A percentile compares a stretch with the other conserved stretches of the same genome.
Conservation (phyloP, 371 early-diverging fungal genomes). For the Mortierella sp. region DNA sequence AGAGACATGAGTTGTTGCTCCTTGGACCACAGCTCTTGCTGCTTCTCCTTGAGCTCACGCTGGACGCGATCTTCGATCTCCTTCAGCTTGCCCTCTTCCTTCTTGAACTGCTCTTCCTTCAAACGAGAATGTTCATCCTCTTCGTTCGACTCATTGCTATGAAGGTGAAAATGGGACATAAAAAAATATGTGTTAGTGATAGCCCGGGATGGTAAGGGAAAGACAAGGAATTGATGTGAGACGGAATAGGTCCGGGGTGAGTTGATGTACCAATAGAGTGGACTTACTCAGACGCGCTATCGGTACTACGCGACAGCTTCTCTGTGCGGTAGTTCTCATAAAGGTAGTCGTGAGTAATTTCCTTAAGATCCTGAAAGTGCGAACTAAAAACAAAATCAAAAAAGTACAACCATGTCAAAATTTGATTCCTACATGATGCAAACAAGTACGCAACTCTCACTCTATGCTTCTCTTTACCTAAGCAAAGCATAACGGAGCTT, state of each 20-base stretch:
- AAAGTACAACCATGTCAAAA: not conserved
- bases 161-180: slow-evolving; percentile 11
- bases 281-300: slow-evolving; percentile 68
- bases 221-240: slow-evolving; percentile 2
- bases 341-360: slow-evolving; percentile 93
- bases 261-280: slow-evolving; percentile 21
- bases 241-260: not conserved
- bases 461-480: slow-evolving; percentile 59
- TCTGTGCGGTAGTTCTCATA: slow-evolving; percentile 98
- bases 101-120: slow-evolving; percentile 74
- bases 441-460: not conserved
- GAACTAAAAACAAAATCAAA: slow-evolving; percentile 63
- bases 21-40: slow-evolving; percentile 46
- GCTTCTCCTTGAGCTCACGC: slow-evolving; percentile 40
- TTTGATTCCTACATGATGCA: not conserved
- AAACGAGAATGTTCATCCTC: slow-evolving; percentile 52
- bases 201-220: too few species aligned
- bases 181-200: not conserved
- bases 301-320: slow-evolving; percentile 83
- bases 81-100: slow-evolving; percentile 71
- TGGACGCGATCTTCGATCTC: slow-evolving; percentile 43
- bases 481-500: slow-evolving; percentile 93
- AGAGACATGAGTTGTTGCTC: slow-evolving; percentile 43
- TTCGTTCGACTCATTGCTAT: slow-evolving; percentile 50
- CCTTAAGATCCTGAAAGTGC: slow-evolving; percentile 95